Evolutionary conservation across 305 asterid genomes (phyloP), one percentile per base, ranked within the genome.

Genomic region (Salvia sclarea): DNA sequence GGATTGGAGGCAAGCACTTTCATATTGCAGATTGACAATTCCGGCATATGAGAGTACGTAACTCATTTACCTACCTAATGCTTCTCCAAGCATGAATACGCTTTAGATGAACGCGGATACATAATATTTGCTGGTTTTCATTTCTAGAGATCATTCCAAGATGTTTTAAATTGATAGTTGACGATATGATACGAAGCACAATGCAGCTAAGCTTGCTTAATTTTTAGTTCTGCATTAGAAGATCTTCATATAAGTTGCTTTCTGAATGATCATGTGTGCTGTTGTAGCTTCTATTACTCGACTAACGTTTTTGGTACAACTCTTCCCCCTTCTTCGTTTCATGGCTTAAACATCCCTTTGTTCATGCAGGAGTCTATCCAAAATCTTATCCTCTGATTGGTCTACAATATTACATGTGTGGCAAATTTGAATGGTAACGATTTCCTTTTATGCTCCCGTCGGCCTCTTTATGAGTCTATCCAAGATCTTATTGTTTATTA

Each of bases 361-460:
- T 21, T 60, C 21, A 43, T 53, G 49, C 86, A 91, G 99, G 92
- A 75, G 88, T 82, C 0, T 95, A 95, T 76, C 95, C 90, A 69
- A 79, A 77, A n/a, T 76, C 67, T 66, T 93, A 91, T 79, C 98
- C 99, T 22, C 75, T 91, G 85, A 85, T 86, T 20, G 99, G 99
- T 50, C 87, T 91, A 83, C 98, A 95, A 54, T 81, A 86, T 66
- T 86, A 89, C 74, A 88, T 81, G 54, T 86, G 95, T 43, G 99
- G 99, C 54, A 95, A 89, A 79, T 91, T 95, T 18, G 98, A 95
- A 85, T 95, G 99, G 99, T 95, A 70, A 74, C 85, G 73, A 50
- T 63, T 41, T 76, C 53, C 31, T 12, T 25, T 25, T 25, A 20
- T 50, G 61, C 47, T 33, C 61, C 22, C 64, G 1, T 17, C 4